Percentiles rank a stretch among this genome's conserved stretches.
Conservation (phyloP, 495 filamentous ascomycete species). For the Penicillium cinerascens region DNA sequence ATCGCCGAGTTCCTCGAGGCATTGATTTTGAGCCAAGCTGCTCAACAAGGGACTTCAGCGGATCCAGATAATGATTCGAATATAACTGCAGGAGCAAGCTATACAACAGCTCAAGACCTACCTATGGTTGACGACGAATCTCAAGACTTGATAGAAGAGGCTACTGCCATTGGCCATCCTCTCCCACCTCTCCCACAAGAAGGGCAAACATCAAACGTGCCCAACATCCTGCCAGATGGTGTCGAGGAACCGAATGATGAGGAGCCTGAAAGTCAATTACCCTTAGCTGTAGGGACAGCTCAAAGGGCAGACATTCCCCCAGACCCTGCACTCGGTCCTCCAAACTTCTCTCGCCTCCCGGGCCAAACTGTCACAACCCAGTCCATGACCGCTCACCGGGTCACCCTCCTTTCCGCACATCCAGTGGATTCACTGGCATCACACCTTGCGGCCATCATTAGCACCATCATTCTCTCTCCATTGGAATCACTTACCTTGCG, state of each 20-base stretch:
- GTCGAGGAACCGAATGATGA: conserved; percentile 35
- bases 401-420: conserved; percentile 50
- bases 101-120: conserved; percentile 12
- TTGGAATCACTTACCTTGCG: conserved; percentile 48
- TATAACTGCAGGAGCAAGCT: conserved; percentile 16
- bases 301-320: conserved; percentile 1
- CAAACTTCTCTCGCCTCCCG: conserved; percentile 13
- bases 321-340: neutral
- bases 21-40: conserved; percentile 29
- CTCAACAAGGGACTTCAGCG: neutral
- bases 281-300: conserved; percentile 4
- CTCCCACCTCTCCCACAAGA: conserved; percentile 9
- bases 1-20: conserved; percentile 39
- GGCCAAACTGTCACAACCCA: conserved; percentile 5
- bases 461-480: conserved; percentile 41
- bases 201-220: conserved; percentile 6
- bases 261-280: conserved; percentile 10
- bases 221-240: conserved; percentile 33
- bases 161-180: neutral
- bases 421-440: conserved; percentile 44
- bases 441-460: conserved; percentile 42
- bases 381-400: conserved; percentile 30
- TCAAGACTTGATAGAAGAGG: conserved; percentile 7
- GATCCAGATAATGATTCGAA: conserved; percentile 27
- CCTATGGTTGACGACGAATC: conserved; percentile 4